Evolutionary conservation across 768 basidiomycete species (phyloP), one percentile per base, ranked within the genome.

Genomic region (Suillus ampliporus): DNA sequence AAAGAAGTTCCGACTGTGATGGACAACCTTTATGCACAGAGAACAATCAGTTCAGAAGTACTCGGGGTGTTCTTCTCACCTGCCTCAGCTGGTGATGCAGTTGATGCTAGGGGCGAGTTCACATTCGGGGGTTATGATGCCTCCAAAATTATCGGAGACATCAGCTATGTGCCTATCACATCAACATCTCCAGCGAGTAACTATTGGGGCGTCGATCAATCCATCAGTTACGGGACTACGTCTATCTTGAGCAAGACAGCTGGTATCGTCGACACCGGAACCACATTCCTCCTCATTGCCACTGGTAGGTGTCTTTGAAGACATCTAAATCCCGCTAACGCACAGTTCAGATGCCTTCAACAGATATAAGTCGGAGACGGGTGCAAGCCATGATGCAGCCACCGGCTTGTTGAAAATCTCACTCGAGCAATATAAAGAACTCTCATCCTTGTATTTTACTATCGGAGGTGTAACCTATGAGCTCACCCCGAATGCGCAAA

Each of bases 261-360:
- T 11, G 78, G 78, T 17, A 74, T 78, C 43, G 69, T 78, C 66
- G 76, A 79, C 60, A 77, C 76, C 8, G 77, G 77, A 58, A 78
- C 77, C n/a, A 75, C 77, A 5, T 68, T 79, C 41, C 62, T 67
- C 21, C 53, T 65, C 13, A 21, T 67, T 40, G 65, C 65, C 15
- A 60, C 57, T 28, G 60, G 60, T 56, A 41, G 37, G 51, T 61
- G 8, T 7, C 37, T 14, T 13, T 5, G 23, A 47, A 13, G 5
- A 26, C 23, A 26, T 13, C 14, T 13, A 28, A 23, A 56, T 56
- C 13, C 17, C 57, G 23, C 21, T 46, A 46, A 46, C 38, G 37
- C 21, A 41, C 35, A 50, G 44, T 28, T 50, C 54, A 67, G 71
- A 72, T 51, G 71, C 73, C 2, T 72, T 70, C 62, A 50, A 50